phyloP scores from a whole-genome alignment of 805 yeast species.

The Isabelozyma heimii region DNA sequence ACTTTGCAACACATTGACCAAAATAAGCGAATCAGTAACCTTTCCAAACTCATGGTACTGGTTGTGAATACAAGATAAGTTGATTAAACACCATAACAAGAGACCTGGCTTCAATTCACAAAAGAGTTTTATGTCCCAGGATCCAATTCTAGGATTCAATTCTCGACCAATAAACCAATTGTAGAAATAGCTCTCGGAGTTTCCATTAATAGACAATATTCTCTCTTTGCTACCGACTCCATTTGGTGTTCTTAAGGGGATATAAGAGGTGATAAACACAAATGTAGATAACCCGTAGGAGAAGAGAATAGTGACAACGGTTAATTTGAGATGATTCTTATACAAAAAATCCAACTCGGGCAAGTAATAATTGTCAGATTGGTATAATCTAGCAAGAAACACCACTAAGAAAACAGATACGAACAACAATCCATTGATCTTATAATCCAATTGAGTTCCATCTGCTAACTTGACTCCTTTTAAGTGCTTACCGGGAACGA shows the following conservation, averaged over 20 bases:
- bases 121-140: constrained; percentile 84
- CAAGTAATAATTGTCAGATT: constrained; percentile 48
- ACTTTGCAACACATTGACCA: constrained; percentile 69
- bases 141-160: constrained; percentile 84
- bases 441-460: constrained; percentile 66
- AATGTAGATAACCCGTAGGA: constrained; percentile 60
- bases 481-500: constrained; percentile 56
- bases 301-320: constrained; percentile 60
- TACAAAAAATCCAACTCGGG: constrained; percentile 83
- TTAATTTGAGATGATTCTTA: constrained; percentile 62
- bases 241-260: constrained; percentile 52
- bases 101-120: constrained; percentile 96
- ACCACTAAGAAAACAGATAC: constrained; percentile 34
- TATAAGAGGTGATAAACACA: constrained; percentile 66
- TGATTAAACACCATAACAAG: constrained; percentile 78
- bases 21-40: constrained; percentile 67
- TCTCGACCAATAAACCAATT: constrained; percentile 99
- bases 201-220: constrained; percentile 83
- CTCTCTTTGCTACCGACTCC: constrained; percentile 59
- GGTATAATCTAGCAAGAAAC: constrained; percentile 51
- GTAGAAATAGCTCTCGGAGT: constrained; percentile 68
- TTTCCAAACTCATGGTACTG: constrained; percentile 63
- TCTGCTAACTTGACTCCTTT: constrained; percentile 75
- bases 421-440: constrained; percentile 75
- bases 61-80: constrained; percentile 76